Base-by-base conservation (phyloP, 202 grass and related monocot species). In the Zoysia matrella region DNA sequence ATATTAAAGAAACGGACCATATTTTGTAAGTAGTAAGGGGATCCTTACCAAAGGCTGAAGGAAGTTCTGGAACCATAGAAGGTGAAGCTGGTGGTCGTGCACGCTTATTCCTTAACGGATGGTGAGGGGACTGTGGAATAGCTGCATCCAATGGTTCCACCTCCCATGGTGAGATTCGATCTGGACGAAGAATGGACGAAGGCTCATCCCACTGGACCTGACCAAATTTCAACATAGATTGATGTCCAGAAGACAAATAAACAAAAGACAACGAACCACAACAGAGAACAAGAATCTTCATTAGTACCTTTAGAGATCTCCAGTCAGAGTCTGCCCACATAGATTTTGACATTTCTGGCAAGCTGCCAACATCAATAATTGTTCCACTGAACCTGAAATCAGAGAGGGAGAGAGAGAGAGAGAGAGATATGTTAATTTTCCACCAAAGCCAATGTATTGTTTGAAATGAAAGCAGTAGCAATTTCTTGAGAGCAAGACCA, bases 201-300 rank as follows among this genome's bases (percentile, higher is more conserved):
- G 91, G 87, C 52, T 99, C 97, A 52, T 99, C 97, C 97, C 93
- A 99, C 90, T 94, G 97, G 60, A 99, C 97, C 97, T 99, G 71
- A 9, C 41, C 80, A 78, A 85, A 87, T 77, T 76, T 72, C 51
- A 74, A 61, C 52, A 86, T n/a, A 65, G 4, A 64, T 47, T 89
- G n/a, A 65, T 60, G 80, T 65, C 52, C 51, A 50, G 42, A 65
- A 65, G 15, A 55, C 39, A 74, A 79, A 57, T 49, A 77, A 86
- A 53, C 49, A 77, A 50, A 80, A 39, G 15, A 85, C 52, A 82
- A 69, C 30, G 22, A 47, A 74, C 6, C 14, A 7, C 68, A 75
- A 69, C 14, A 45, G 11, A 6, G 4, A 36, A 55, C 65, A 85
- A 83, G 50, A 82, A 72, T 56, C 5, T 71, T 71, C 50, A 52